phyloP scores from a whole-genome alignment of 2,329 filamentous ascomycete species.

The Diaporthe aspalathi region DNA sequence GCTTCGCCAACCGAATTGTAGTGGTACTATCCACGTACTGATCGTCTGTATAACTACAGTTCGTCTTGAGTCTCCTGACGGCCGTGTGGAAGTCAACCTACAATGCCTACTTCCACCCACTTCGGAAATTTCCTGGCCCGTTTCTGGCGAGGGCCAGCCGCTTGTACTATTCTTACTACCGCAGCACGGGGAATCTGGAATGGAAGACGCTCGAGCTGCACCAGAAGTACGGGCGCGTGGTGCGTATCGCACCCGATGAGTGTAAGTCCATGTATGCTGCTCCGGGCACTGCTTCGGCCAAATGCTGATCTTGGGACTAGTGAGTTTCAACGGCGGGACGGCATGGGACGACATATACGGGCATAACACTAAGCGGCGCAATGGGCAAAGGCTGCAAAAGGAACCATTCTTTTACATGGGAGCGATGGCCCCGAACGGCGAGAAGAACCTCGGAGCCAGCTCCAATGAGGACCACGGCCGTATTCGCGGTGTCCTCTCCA shows the following conservation, averaged over 20 bases:
- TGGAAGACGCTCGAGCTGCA: constrained; percentile 23
- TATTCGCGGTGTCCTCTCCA: constrained; percentile 17
- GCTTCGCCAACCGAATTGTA: not conserved
- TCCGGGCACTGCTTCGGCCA: not conserved
- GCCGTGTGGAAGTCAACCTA: not conserved
- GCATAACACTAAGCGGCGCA: not conserved
- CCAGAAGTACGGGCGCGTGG: constrained; percentile 20
- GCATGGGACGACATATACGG: constrained; percentile 18
- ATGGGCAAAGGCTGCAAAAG: constrained; percentile 4
- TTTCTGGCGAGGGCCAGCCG: not conserved
- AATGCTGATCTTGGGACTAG: not conserved
- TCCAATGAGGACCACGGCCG: constrained; percentile 19
- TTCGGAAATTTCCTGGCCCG: constrained; percentile 19
- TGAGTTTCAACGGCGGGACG: constrained; percentile 1
- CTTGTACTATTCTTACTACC: constrained; percentile 3
- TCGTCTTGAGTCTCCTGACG: not conserved
- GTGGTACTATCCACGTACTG: not conserved
- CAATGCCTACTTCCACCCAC: constrained; percentile 11
- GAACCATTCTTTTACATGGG: constrained; percentile 18
- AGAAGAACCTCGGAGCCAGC: constrained; percentile 21
- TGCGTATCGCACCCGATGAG: constrained; percentile 20
- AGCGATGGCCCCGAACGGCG: constrained; percentile 14
- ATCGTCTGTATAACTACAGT: not conserved
- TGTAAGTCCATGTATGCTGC: not conserved
- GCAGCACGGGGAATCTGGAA: constrained; percentile 11